Percentiles rank a stretch among this genome's conserved stretches.
Conservation (phyloP, 2,329 filamentous ascomycete genomes). For the Pyrenophora tritici-repentis region DNA sequence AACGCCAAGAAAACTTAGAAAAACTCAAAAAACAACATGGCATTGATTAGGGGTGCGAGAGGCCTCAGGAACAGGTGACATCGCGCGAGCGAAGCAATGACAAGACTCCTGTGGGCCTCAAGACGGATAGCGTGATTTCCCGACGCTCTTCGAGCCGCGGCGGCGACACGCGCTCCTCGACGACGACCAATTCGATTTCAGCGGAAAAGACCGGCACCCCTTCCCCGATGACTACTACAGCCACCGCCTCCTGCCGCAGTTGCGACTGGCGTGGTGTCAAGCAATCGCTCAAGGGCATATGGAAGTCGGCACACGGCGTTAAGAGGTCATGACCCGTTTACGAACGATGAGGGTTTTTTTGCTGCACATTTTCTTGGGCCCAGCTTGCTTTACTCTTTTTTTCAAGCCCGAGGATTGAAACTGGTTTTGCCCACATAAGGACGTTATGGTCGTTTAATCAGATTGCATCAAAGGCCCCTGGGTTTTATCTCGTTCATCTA, state of each 20-base stretch:
- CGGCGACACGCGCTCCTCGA: slow-evolving; percentile 26
- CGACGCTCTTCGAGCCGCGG: slow-evolving; percentile 33
- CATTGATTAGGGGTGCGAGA: slow-evolving; percentile 76
- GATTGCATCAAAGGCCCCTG: slow-evolving; percentile 16
- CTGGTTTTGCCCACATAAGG: background rate
- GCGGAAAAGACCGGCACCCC: slow-evolving; percentile 29
- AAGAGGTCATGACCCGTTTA: slow-evolving; percentile 32
- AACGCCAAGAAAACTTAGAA: slow-evolving; percentile 96
- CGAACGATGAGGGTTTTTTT: slow-evolving; percentile 24
- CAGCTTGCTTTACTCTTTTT: slow-evolving; percentile 13
- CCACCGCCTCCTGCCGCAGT: slow-evolving; percentile 32
- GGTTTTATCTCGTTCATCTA: background rate
- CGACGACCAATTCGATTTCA: slow-evolving; percentile 30
- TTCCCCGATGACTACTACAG: slow-evolving; percentile 20
- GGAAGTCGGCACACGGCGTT: slow-evolving; percentile 42
- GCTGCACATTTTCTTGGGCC: slow-evolving; percentile 21
- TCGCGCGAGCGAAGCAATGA: slow-evolving; percentile 38
- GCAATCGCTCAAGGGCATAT: slow-evolving; percentile 38
- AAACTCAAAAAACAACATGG: slow-evolving; percentile 96
- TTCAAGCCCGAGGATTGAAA: background rate
- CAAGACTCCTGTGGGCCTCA: slow-evolving; percentile 46
- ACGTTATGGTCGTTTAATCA: slow-evolving; percentile 10
- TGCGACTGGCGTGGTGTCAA: slow-evolving; percentile 42
- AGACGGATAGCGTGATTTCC: slow-evolving; percentile 35
- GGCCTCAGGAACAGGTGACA: slow-evolving; percentile 54